These are phyloP conservation scores for Botrytis aclada DNA, from an alignment of 2,329 filamentous ascomycete species.

Conservation along the genomic window DNA sequence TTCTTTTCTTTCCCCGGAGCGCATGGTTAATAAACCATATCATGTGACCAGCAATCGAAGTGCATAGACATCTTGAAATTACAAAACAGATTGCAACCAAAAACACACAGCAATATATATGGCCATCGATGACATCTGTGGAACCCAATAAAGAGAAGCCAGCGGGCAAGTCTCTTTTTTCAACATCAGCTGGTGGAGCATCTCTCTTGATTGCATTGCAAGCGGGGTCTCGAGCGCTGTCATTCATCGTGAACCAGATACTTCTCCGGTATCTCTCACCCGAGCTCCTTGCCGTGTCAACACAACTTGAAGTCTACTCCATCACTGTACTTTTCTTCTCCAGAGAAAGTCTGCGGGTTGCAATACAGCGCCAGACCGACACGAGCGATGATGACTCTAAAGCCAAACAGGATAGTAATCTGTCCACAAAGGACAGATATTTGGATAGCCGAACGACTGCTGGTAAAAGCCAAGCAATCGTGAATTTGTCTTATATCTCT, in stretches of 20 bases:
- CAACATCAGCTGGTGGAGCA: conserved; percentile 31
- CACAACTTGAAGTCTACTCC: conserved; percentile 90
- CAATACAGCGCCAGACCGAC: conserved; percentile 75
- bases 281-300: conserved; percentile 75
- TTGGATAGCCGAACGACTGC: conserved; percentile 29
- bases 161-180: conserved; percentile 10
- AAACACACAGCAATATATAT: not conserved
- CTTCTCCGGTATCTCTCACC: conserved; percentile 86
- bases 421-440: not conserved
- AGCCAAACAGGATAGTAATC: not conserved
- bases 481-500: conserved; percentile 85
- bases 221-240: conserved; percentile 79
- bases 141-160: not conserved
- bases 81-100: not conserved
- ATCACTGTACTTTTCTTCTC: conserved; percentile 94
- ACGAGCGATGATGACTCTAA: conserved; percentile 24
- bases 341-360: conserved; percentile 85
- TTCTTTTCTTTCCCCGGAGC: not conserved
- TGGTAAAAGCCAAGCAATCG: conserved; percentile 64
- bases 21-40: not conserved
- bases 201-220: conserved; percentile 74
- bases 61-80: not conserved
- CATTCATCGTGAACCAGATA: conserved; percentile 88
- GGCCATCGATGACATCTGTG: not conserved
- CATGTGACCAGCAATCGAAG: not conserved